Evolutionary conservation across 2,329 filamentous ascomycete species (phyloP).

Genomic region (Ophiostoma quercus): DNA sequence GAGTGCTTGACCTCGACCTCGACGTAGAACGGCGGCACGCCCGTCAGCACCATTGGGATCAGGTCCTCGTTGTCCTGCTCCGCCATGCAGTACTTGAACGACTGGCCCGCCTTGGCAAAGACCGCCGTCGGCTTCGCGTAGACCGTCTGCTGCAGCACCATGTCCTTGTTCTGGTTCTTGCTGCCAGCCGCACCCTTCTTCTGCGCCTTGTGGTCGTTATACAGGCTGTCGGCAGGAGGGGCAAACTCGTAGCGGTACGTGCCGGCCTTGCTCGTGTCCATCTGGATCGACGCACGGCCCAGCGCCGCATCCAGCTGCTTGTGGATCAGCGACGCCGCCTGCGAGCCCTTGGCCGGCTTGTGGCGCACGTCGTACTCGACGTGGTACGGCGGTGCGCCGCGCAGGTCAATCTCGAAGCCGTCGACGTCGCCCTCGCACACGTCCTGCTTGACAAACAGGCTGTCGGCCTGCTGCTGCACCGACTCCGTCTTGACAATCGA

Average conservation of each 20-base stretch:
- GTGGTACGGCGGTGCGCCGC: slow-evolving; percentile 73
- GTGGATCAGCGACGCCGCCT: slow-evolving; percentile 57
- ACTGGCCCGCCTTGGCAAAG: slow-evolving; percentile 82
- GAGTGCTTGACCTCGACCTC: slow-evolving; percentile 94
- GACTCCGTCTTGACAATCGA: slow-evolving; percentile 60
- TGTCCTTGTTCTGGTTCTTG: slow-evolving; percentile 38
- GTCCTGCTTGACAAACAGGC: slow-evolving; percentile 65
- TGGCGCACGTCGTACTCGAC: slow-evolving; percentile 76
- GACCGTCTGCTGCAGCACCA: slow-evolving; percentile 75
- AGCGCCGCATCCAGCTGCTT: slow-evolving; percentile 74
- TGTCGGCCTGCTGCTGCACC: slow-evolving; percentile 42
- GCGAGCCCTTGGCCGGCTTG: slow-evolving; percentile 43
- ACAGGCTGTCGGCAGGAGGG: slow-evolving; percentile 77
- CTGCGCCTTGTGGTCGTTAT: slow-evolving; percentile 59
- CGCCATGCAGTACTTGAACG: slow-evolving; percentile 90
- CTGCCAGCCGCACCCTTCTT: neutral
- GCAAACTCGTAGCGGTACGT: slow-evolving; percentile 81
- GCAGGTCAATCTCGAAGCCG: slow-evolving; percentile 64
- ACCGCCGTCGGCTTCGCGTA: slow-evolving; percentile 75
- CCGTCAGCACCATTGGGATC: slow-evolving; percentile 76
- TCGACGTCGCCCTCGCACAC: slow-evolving; percentile 96
- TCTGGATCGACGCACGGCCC: slow-evolving; percentile 68
- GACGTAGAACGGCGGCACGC: slow-evolving; percentile 79
- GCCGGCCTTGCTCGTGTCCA: slow-evolving; percentile 81
- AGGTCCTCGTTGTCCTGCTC: slow-evolving; percentile 76